These are phyloP conservation scores for Coemansia sp. DNA, from an alignment of 192 early-diverging fungal genomes.

Conservation along the genomic window DNA sequence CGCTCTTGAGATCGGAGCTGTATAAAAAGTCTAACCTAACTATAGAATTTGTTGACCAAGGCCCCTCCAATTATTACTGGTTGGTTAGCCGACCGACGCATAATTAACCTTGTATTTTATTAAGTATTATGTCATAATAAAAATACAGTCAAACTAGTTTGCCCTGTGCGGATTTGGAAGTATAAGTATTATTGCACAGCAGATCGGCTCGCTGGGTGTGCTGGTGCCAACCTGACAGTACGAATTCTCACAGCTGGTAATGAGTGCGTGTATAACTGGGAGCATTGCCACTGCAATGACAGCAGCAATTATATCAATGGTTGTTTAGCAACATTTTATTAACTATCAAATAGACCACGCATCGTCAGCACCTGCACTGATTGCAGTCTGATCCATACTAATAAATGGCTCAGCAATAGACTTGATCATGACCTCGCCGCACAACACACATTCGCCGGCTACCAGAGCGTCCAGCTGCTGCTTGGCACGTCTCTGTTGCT, in stretches of 20 bases:
- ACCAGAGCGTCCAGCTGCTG: slow-evolving; percentile 78
- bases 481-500: slow-evolving; percentile 41
- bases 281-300: slow-evolving; percentile 76
- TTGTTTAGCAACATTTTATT: slow-evolving; percentile 28
- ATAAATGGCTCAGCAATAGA: slow-evolving; percentile 83
- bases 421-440: slow-evolving; percentile 94
- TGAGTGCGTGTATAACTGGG: slow-evolving; percentile 79
- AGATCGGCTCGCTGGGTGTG: slow-evolving; percentile 72
- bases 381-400: slow-evolving; percentile 19
- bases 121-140: too few species aligned
- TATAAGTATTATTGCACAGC: slow-evolving; percentile 78
- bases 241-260: slow-evolving; percentile 70
- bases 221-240: slow-evolving; percentile 69
- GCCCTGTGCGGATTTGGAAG: slow-evolving; percentile 71
- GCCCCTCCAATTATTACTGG: too few species aligned
- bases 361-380: slow-evolving; percentile 35
- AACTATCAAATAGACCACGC: slow-evolving; percentile 60
- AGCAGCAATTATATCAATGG: slow-evolving; percentile 78
- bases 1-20: not conserved
- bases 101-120: too few species aligned
- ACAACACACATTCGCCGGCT: slow-evolving; percentile 88
- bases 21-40: not conserved
- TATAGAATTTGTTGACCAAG: not conserved
- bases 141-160: too few species aligned
- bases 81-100: too few species aligned